Base-by-base conservation (phyloP, 495 filamentous ascomycete genomes). In the Penicillium lagena region DNA sequence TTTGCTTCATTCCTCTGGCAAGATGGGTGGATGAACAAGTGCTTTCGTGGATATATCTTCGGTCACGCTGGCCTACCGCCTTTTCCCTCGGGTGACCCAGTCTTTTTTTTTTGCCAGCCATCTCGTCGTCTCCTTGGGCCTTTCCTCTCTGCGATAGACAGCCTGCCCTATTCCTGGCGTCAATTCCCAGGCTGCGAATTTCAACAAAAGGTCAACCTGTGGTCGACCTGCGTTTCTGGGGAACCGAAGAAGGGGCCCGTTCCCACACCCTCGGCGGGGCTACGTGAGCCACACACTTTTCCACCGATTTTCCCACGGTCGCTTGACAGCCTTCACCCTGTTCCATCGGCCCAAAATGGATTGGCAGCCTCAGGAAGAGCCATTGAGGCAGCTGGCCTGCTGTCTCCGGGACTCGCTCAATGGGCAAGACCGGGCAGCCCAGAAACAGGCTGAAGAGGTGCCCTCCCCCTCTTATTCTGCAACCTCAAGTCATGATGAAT, bases 321-420 rank as follows among this genome's bases (percentile, higher is more conserved):
- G 56, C 53, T 22, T 22, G 22, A 46, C 38, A 39, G 27, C 50
- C 41, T 52, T 50, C 15, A 50, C 46, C 44, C 45, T 35, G 15
- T 22, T 22, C 27, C 41, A 50, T 43, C 35, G 42, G 39, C 43
- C 37, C 56, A 68, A 54, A 46, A 96, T 95, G 89, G 81, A 81
- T 60, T 99, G 93, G 93, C 89, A 95, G 72, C 94, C 93, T 29
- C 78, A 87, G 63, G 77, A 83, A 49, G 87, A 87, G 72, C 86
- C 85, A 60, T 76, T 97, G 75, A 77, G 77, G 73, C 88, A 95
- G 73, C 79, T 99, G 35, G 85, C 89, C 52, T 80, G 80, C 59
- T 97, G 83, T 68, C 80, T 99, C 55, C 84, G 79, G 68, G 89
- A 96, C 70, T 96, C 94, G 39, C 76, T 99, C 57, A 91, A 88